phyloP scores from a whole-genome alignment of 495 filamentous ascomycete species.

The Copromyces sp. region DNA sequence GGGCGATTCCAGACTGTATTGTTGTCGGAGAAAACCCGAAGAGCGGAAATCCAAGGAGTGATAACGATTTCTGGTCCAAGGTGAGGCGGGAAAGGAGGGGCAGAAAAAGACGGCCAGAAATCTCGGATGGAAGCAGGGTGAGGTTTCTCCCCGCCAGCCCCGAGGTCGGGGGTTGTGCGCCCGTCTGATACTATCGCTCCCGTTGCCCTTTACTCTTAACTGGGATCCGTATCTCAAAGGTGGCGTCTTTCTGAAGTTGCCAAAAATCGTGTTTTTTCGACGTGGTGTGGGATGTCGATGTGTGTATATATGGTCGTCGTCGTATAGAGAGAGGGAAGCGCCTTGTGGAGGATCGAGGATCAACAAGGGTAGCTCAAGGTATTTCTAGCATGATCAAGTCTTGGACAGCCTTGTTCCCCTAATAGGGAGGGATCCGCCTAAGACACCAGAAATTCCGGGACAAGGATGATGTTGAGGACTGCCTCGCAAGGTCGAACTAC shows the following conservation, averaged over 20 bases:
- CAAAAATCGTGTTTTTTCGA: not conserved
- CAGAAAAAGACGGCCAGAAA: not conserved
- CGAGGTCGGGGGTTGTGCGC: not conserved
- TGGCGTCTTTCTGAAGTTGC: not conserved
- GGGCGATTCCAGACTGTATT: not conserved
- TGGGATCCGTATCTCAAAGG: not conserved
- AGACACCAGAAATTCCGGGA: not conserved
- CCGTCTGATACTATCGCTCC: not conserved
- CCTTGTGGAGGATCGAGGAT: not conserved
- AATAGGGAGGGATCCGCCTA: not conserved
- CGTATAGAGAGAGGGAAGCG: not conserved
- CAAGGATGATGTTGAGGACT: not conserved
- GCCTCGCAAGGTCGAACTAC: not conserved
- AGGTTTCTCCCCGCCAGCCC: not conserved
- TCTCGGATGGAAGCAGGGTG: not conserved
- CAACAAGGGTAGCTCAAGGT: not conserved
- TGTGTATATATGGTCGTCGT: not conserved
- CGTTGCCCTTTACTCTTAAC: not conserved
- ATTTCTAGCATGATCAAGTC: not conserved
- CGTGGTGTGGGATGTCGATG: not conserved
- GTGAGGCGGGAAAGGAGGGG: not conserved
- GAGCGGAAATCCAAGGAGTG: not conserved
- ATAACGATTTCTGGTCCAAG: not conserved
- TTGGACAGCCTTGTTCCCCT: not conserved
- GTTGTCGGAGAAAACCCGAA: not conserved